phyloP scores from a whole-genome alignment of 2,329 filamentous ascomycete genomes.

The Phaeosphaeriaceae sp. region DNA sequence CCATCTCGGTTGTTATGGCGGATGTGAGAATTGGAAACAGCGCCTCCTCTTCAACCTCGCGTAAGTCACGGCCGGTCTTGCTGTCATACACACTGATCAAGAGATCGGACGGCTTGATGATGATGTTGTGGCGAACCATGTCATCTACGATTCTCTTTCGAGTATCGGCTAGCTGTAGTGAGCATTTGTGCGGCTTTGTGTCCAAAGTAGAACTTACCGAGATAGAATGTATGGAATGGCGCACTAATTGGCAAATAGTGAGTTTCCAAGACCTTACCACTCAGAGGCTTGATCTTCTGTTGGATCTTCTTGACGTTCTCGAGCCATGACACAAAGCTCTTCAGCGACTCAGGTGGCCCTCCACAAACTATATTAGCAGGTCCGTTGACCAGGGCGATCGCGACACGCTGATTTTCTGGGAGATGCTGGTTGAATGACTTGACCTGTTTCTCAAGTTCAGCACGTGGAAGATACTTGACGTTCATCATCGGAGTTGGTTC shows the following conservation, averaged over 20 bases:
- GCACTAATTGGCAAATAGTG: conserved; percentile 53
- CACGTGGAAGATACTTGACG: conserved; percentile 29
- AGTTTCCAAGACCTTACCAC: conserved; percentile 29
- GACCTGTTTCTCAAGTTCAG: conserved; percentile 26
- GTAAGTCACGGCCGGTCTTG: conserved; percentile 20
- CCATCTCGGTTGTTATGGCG: conserved; percentile 22
- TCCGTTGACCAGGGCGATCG: conserved; percentile 39
- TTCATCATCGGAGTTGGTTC: conserved; percentile 40
- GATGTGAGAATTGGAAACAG: conserved; percentile 24
- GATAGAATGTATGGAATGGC: conserved; percentile 52
- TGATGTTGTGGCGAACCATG: conserved; percentile 18
- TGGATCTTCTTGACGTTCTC: conserved; percentile 28
- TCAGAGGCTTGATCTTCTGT: conserved; percentile 14
- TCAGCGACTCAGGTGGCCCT: conserved; percentile 38
- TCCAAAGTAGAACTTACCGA: conserved; percentile 16
- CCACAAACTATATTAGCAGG: conserved; percentile 39
- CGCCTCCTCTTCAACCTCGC: conserved; percentile 17
- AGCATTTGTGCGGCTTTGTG: neutral
- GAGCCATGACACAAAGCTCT: conserved; percentile 33
- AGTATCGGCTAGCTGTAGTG: neutral
- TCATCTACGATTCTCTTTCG: conserved; percentile 12
- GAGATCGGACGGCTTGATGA: conserved; percentile 22
- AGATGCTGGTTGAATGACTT: conserved; percentile 31
- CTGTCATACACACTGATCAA: conserved; percentile 26
- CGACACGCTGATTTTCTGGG: conserved; percentile 26